Evolutionary conservation across 805 yeast species (phyloP), one percentile per base, ranked within the genome.

Genomic region (Hanseniaspora thailandica): DNA sequence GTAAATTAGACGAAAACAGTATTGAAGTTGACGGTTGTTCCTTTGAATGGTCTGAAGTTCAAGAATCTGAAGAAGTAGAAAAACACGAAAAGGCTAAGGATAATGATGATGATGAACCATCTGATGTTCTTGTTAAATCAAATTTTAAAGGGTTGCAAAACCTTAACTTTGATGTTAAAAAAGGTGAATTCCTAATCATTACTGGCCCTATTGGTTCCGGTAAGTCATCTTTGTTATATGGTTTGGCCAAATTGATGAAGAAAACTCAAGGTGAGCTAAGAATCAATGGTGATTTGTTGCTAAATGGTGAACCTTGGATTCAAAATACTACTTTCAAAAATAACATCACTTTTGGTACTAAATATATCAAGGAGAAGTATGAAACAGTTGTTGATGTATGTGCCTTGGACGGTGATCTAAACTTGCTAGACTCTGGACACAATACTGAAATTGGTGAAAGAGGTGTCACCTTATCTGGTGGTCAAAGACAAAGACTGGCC

Each of bases 401-500:
- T 63, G 76, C 84, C 0, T 68, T 83, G 55, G 69, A 65, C 12
- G 73, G 71, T 44, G 89, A 83, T 64, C 70, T 83, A 56, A 73
- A 74, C 6, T 70, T 75, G 52, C 65, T 83, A 46, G 79, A 82
- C 8, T 84, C 79, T 41, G 86, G 87, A 9, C 88, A 83, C 60
- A 60, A 66, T 47, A 82, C 88, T 1, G 81, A 80, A 61, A 81
- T 82, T 57, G 89, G 89, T 43, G 89, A 82, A 64, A 69, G 82
- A 59, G 89, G 89, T 55, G 76, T 82, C 49, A 81, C 87, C 0
- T 69, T 82, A 22, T 80, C 86, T 23, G 89, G 89, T 28, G 89
- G 89, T 31, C 89, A 82, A 62, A 82, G 82, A 65, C 86, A 87
- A 1, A 72, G 89, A 59, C 71, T 82, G 51, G 73, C 76, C 57